phyloP scores from a whole-genome alignment of 2,329 filamentous ascomycete species.

The Botrytis elliptica region DNA sequence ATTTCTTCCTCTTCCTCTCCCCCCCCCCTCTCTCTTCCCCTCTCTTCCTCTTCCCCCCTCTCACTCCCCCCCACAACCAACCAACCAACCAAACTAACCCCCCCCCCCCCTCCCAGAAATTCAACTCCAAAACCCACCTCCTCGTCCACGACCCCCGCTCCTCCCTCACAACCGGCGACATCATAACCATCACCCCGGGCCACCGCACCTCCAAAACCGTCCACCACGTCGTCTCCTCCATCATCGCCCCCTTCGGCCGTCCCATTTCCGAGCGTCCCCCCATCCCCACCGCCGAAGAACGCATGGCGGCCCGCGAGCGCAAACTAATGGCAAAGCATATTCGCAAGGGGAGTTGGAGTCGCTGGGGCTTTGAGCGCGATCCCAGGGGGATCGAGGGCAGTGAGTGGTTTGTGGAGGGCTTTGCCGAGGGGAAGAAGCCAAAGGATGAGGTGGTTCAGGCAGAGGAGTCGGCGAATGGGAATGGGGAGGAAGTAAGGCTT shows the following conservation, averaged over 20 bases:
- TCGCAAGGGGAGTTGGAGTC: slow-evolving; percentile 41
- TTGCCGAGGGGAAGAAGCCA: slow-evolving; percentile 11
- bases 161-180: slow-evolving; percentile 71
- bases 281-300: slow-evolving; percentile 63
- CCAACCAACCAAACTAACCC: neutral
- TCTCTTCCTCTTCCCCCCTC: neutral
- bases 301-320: slow-evolving; percentile 52
- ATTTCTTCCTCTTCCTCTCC: slow-evolving; percentile 20
- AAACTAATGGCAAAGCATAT: slow-evolving; percentile 58
- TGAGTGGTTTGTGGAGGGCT: slow-evolving; percentile 19
- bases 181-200: slow-evolving; percentile 67
- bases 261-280: slow-evolving; percentile 63
- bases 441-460: neutral
- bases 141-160: slow-evolving; percentile 78
- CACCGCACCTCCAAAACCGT: slow-evolving; percentile 66
- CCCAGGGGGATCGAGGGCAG: slow-evolving; percentile 9
- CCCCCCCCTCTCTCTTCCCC: too few relatives aligned
- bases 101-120: slow-evolving; percentile 50
- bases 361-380: slow-evolving; percentile 23
- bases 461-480: neutral
- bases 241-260: slow-evolving; percentile 68
- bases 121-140: slow-evolving; percentile 61
- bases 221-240: slow-evolving; percentile 70
- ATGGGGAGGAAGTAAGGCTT: slow-evolving; percentile 5
- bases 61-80: neutral